Conservation (phyloP, 768 basidiomycete genomes). For the Pisolithus microcarpus region DNA sequence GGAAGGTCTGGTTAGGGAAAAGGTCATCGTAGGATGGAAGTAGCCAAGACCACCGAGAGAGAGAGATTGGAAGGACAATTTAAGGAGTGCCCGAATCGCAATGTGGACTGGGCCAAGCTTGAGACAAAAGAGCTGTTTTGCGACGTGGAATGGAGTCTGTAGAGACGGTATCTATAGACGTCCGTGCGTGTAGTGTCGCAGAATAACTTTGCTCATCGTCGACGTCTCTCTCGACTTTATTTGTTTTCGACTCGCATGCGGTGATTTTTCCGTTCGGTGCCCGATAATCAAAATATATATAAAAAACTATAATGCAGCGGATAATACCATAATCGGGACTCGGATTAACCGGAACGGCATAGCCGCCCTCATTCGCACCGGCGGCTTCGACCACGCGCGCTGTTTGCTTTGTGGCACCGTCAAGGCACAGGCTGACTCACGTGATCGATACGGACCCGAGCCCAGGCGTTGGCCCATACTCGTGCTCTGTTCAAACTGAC, state of each 20-base stretch:
- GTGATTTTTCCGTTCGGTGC: background rate
- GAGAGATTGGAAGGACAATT: background rate
- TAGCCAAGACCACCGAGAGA: background rate
- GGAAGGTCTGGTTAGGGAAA: slow-evolving; percentile 28
- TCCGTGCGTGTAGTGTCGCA: too few species aligned
- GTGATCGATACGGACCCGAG: too few species aligned
- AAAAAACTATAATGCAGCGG: background rate
- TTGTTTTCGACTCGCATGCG: background rate
- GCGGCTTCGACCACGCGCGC: too few species aligned
- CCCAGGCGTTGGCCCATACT: too few species aligned
- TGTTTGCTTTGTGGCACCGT: too few species aligned
- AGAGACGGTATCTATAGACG: background rate
- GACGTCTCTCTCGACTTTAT: background rate
- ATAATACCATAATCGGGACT: background rate
- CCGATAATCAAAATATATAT: background rate
- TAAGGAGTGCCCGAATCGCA: background rate
- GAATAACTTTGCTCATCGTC: background rate
- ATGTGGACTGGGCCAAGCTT: background rate
- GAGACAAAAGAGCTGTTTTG: background rate
- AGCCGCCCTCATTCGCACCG: background rate
- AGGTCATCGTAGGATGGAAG: slow-evolving; percentile 24
- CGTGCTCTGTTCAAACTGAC: too few species aligned
- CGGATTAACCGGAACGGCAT: background rate
- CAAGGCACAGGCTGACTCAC: too few species aligned
- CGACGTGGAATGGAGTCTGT: background rate